Evolutionary conservation across 2,329 filamentous ascomycete genomes (phyloP).

Genomic region (Nothophaeocryptopus gaeumannii): DNA sequence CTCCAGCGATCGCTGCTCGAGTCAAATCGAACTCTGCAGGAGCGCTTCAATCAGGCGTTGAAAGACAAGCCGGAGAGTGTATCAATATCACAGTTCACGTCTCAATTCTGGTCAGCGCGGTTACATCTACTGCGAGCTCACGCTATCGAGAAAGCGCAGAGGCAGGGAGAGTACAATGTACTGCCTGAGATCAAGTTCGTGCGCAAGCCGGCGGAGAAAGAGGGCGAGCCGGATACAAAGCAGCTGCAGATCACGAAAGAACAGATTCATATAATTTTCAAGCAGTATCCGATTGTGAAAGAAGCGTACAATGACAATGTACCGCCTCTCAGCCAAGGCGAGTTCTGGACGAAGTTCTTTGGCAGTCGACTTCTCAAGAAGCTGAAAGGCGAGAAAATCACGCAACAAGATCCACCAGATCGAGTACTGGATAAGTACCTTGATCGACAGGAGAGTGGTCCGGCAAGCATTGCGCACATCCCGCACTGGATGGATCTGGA

Average conservation of each 20-base stretch:
- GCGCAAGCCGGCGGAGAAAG: conserved; percentile 30
- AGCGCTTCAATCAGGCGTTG: conserved; percentile 83
- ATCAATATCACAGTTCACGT: conserved; percentile 75
- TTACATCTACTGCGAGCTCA: conserved; percentile 83
- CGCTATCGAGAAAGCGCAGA: conserved; percentile 83
- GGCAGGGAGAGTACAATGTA: conserved; percentile 88
- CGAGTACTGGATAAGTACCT: conserved; percentile 83
- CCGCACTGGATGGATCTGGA: conserved; percentile 89
- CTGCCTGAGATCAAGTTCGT: conserved; percentile 73
- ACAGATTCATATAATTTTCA: conserved; percentile 89
- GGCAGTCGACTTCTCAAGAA: conserved; percentile 86
- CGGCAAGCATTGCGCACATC: conserved; percentile 60
- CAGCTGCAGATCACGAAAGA: conserved; percentile 85
- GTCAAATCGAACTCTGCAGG: conserved; percentile 67
- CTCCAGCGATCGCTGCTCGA: conserved; percentile 87
- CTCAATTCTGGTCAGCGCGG: conserved; percentile 91
- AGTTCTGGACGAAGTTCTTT: conserved; percentile 95
- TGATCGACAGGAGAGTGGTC: conserved; percentile 57
- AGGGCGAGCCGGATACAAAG: conserved; percentile 65
- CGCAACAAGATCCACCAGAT: conserved; percentile 73
- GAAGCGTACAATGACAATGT: conserved; percentile 92
- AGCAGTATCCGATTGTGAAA: conserved; percentile 86
- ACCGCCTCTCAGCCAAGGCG: conserved; percentile 60
- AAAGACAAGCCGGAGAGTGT: conserved; percentile 81
- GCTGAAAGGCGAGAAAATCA: conserved; percentile 82